These are phyloP conservation scores for Diversispora epigaea DNA, from an alignment of 192 early-diverging fungal genomes.

Conservation along the genomic window DNA sequence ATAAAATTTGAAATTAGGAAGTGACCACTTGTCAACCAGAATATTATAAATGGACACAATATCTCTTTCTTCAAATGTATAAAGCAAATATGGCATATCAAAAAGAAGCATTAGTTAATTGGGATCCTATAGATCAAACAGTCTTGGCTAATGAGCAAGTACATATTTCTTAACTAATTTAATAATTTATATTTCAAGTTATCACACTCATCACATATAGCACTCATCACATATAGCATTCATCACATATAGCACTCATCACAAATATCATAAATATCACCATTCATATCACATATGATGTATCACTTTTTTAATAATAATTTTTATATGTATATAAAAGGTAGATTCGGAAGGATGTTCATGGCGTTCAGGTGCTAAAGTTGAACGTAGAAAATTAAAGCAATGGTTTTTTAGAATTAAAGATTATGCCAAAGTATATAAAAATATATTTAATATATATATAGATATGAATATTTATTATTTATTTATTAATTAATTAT, in stretches of 20 bases:
- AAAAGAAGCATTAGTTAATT: constrained; percentile 90
- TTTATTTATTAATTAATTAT: background rate
- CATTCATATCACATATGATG: too few species aligned
- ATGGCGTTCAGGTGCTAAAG: constrained; percentile 89
- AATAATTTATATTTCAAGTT: background rate
- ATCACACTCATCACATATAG: background rate
- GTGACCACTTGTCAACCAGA: constrained; percentile 80
- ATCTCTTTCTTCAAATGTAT: constrained; percentile 78
- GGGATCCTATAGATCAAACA: constrained; percentile 95
- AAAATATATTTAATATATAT: background rate
- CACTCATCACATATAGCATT: too few species aligned
- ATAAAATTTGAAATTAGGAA: constrained; percentile 51
- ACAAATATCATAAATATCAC: too few species aligned
- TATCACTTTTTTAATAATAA: background rate
- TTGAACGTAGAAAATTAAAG: constrained; percentile 77
- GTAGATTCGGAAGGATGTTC: constrained; percentile 84
- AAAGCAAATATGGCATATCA: constrained; percentile 81
- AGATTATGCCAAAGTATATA: constrained; percentile 65
- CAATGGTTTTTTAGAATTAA: constrained; percentile 97
- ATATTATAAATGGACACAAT: constrained; percentile 96
- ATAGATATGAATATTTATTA: background rate
- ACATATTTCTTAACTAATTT: background rate
- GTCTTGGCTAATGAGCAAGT: constrained; percentile 96
- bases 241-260: too few species aligned
- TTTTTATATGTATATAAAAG: constrained; percentile 36